Base-by-base conservation (phyloP, 2,329 filamentous ascomycete species). In the Cordyceps javanica region DNA sequence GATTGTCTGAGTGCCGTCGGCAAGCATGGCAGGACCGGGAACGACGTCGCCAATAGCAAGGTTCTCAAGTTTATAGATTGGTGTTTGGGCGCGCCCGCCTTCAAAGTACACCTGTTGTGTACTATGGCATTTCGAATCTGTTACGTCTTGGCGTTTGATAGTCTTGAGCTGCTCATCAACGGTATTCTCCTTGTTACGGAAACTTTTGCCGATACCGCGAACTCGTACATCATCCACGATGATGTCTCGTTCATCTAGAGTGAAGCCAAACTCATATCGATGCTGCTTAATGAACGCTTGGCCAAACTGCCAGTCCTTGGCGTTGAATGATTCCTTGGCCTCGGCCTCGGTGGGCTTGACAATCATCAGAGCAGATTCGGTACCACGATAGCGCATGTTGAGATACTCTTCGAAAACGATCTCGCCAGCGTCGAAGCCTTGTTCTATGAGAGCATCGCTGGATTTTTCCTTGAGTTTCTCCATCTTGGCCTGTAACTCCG, bases 221-320 rank as follows among this genome's bases (percentile, higher is more conserved):
- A 92, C 89, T 41, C 92, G 86, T 3, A 96, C 89, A 69, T 96
- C 92, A 61, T 96, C 92, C 8, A 97, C 81, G 46, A 96, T 91
- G 55, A 96, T 90, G 64, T 96, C 90, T 57, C 91, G 81, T 59
- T 95, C 89, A 25, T 83, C 80, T 2, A 97, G 77, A 0, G 89
- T 95, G 67, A 97, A 97, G 0, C 91, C 91, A 67, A 97, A 97
- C 68, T 97, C 92, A 67, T 94, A 91, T 54, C 91, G 86, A 68
- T 97, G 92, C 64, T 96, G 90, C 64, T 86, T 85, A 32, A 95
- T 78, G 66, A 97, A 97, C 0, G 90, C 91, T 62, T 86, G 82
- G 3, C 87, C 90, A 72, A 92, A 97, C 1, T 86, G 88, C 89
- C 89, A 95, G 9, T 87, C 82, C 25, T 89, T 83, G 7, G 83